phyloP scores from a whole-genome alignment of 257 asterid genomes.

The Nicotiana attenuata region DNA sequence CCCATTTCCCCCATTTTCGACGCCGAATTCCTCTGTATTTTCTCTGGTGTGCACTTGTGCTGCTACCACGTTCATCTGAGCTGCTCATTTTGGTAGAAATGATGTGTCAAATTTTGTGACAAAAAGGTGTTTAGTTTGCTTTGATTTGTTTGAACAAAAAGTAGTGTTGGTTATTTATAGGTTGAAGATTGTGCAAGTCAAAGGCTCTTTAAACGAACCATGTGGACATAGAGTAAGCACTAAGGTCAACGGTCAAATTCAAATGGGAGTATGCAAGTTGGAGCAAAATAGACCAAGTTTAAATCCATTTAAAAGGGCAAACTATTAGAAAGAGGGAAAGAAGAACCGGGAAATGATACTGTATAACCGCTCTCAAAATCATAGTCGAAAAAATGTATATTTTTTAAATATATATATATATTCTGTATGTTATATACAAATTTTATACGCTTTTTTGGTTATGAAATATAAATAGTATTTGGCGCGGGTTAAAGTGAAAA shows the following conservation, averaged over 20 bases:
- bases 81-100: slow-evolving; percentile 34
- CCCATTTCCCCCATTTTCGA: slow-evolving; percentile 97
- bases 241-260: neutral
- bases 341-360: neutral
- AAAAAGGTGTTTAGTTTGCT: neutral
- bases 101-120: neutral
- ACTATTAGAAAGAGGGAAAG: neutral
- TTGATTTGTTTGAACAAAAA: neutral
- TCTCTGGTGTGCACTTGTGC: slow-evolving; percentile 8
- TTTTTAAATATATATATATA: too few species aligned
- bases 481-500: too few species aligned
- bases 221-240: neutral
- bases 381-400: too few species aligned
- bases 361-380: too few species aligned
- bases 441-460: too few species aligned
- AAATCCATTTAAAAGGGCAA: neutral
- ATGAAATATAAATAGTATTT: too few species aligned
- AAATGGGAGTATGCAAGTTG: neutral
- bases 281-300: neutral
- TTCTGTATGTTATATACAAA: too few species aligned
- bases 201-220: neutral
- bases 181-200: slow-evolving; percentile 53
- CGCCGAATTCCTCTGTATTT: slow-evolving; percentile 67
- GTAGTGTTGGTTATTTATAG: slow-evolving; percentile 26
- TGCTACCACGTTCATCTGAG: slow-evolving; percentile 31